Base-by-base conservation (phyloP, 352 stramenopile species). In the Phytophthora pluvialis region DNA sequence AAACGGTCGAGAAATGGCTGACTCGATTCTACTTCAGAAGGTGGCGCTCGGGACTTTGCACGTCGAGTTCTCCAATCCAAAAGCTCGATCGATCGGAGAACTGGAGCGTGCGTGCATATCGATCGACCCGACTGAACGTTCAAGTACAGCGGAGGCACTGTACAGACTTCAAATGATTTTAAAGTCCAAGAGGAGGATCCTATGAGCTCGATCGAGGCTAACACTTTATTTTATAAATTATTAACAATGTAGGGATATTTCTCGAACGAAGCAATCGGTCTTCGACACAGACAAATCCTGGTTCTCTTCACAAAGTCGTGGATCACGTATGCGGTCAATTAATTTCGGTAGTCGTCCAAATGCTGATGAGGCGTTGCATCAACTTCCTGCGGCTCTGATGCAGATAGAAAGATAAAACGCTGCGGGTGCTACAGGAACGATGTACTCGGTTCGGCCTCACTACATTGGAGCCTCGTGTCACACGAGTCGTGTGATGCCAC, bases 11-110 rank as follows among this genome's bases (percentile, higher is more conserved):
- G 45, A 62, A 42, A 49, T 70, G 46, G 28, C 55, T 4, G 61
- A 70, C 53, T 64, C 61, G 12, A 43, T 52, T 31, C 44, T 70
- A 5, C 31, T 70, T 6, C 53, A 64, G 26, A 70, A 69, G 46
- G 56, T 77, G 43, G 54, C 54, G 21, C n/a, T 62, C 7, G 54
- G 65, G 2, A 32, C 11, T 15, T 11, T 75, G 5, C 49, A 64
- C 13, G 70, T 75, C 5, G 38, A 69, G 45, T 74, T 66, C 26
- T 51, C 40, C 2, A 21, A 55, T 28, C n/a, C 38, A 49, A 59
- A 49, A n/a, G 26, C 52, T n/a, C 38, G 42, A 28, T 59, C 51
- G 3, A 39, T 78, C 3, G 26, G 52, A 15, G 47, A 66, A 47
- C 18, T 75, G 5, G 62, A 60, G 0, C 32, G 38, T 3, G 39